phyloP scores from a whole-genome alignment of 768 basidiomycete species.

The Xerocomus brunneocitrinus region DNA sequence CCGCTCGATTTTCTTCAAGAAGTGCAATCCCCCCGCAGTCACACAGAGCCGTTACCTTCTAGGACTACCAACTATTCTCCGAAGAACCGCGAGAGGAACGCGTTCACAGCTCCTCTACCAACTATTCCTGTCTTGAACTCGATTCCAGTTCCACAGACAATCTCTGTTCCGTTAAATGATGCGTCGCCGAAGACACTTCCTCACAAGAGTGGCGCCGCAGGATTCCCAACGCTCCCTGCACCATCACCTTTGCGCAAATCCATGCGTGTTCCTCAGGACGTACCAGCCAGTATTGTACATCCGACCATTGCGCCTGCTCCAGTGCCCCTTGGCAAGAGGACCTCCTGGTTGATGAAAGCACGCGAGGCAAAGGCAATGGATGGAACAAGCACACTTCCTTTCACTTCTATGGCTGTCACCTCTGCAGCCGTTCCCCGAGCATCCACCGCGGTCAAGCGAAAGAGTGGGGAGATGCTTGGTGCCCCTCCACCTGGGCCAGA shows the following conservation, averaged over 20 bases:
- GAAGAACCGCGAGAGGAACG: slow-evolving; percentile 12
- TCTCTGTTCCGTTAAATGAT: slow-evolving; percentile 36
- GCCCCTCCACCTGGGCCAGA: slow-evolving; percentile 10
- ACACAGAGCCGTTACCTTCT: slow-evolving; percentile 20
- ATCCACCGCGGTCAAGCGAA: slow-evolving; percentile 50
- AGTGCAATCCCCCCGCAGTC: slow-evolving; percentile 4
- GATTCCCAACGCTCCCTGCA: slow-evolving; percentile 63
- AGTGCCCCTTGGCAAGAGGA: slow-evolving; percentile 55
- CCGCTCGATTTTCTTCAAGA: slow-evolving; percentile 34
- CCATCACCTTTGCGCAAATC: slow-evolving; percentile 71
- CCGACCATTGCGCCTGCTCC: slow-evolving; percentile 35
- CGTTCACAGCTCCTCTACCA: slow-evolving; percentile 23
- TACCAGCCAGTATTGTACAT: slow-evolving; percentile 30
- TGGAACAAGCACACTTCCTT: slow-evolving; percentile 31
- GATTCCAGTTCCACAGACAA: slow-evolving; percentile 10
- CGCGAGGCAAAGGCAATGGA: slow-evolving; percentile 70
- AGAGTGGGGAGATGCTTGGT: slow-evolving; percentile 51
- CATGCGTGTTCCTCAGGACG: slow-evolving; percentile 46
- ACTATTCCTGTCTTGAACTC: slow-evolving; percentile 9
- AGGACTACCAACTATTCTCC: slow-evolving; percentile 1
- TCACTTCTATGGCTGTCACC: slow-evolving; percentile 1
- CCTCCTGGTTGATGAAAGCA: slow-evolving; percentile 78
- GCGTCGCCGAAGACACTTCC: slow-evolving; percentile 22
- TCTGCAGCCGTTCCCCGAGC: slow-evolving; percentile 8
- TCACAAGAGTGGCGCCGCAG: slow-evolving; percentile 39